Evolutionary conservation across 1,284 basidiomycete genomes (phyloP).

Genomic region (Pseudozyma pruni): DNA sequence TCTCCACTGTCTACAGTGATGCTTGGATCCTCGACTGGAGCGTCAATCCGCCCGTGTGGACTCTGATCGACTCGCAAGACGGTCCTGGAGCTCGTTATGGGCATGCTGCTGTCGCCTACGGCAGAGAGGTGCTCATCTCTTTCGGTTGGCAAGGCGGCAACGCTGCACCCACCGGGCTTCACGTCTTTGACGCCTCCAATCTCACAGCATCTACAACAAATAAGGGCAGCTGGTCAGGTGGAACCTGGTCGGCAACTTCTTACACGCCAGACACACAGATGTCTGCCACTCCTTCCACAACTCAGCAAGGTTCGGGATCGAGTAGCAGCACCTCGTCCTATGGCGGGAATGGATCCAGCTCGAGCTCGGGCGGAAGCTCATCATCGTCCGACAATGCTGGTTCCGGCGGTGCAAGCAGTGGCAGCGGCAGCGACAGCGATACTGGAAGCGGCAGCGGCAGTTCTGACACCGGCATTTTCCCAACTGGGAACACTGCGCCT

Average conservation of each 20-base stretch:
- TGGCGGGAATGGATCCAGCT: conserved; percentile 13
- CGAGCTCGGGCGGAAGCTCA: conserved; percentile 8
- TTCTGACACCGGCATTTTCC: conserved; percentile 17
- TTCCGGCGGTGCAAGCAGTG: conserved; percentile 5
- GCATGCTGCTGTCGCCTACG: conserved; percentile 60
- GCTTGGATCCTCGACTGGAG: conserved; percentile 64
- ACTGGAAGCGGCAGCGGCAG: conserved; percentile 3
- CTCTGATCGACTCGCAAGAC: conserved; percentile 22
- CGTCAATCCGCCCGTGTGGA: conserved; percentile 55
- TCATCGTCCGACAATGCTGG: conserved; percentile 10
- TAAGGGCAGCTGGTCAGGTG: conserved; percentile 48
- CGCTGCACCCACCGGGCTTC: conserved; percentile 42
- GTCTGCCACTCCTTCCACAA: neutral
- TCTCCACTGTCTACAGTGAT: conserved; percentile 55
- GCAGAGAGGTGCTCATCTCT: conserved; percentile 47
- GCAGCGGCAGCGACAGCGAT: conserved; percentile 1
- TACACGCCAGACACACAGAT: conserved; percentile 56
- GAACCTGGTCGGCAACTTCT: conserved; percentile 41
- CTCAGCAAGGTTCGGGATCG: neutral
- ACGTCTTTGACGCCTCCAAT: conserved; percentile 50
- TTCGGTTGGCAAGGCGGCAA: conserved; percentile 56
- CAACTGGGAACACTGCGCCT: conserved; percentile 6
- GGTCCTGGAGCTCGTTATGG: conserved; percentile 56
- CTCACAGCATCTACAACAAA: conserved; percentile 6
- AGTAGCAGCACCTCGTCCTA: neutral